Evolutionary conservation across 2,329 filamentous ascomycete species (phyloP), one percentile per base, ranked within the genome.

Genomic region (Raffaelea arxii): DNA sequence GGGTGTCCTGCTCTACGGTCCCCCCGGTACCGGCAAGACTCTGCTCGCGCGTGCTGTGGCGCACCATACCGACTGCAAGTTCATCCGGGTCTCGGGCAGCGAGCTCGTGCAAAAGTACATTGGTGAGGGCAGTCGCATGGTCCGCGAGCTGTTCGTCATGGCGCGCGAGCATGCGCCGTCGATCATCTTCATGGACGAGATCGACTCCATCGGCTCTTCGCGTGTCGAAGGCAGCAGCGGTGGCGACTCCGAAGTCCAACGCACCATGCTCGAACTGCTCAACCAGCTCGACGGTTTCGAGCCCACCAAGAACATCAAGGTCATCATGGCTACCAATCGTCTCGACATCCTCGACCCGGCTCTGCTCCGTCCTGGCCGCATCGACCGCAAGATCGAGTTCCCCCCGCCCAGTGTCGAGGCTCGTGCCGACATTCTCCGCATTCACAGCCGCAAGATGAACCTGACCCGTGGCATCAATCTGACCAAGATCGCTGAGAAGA

Each of bases 171-270:
- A 98, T 59, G 92, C 92, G 1, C 92, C 92, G 21, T 94, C 87
- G 55, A 98, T 98, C 69, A 98, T 98, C 68, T 98, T 98, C 75
- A 98, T 98, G 92, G 92, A 98, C 66, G 92, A 98, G 68, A 97
- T 98, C 66, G 92, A 98, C 73, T 94, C 87, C 56, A 98, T 98
- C 67, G 92, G 92, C 53, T 96, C 90, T 27, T 95, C 89, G 50
- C 86, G 92, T 68, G 91, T 98, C 46, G 92, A 98, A 64, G 91
- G 91, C 23, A 94, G 86, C 49, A 94, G 87, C 19, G 90, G 90
- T 45, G 92, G 92, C 60, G 92, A 98, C 63, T 96, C 90, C 1
- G 92, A 98, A 68, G 92, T 98, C 45, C 92, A 98, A 71, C 84
- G 92, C 59, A 98, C 92, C 41, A 98, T 98, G 92, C 70, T 98